These are phyloP conservation scores for Verbascum thapsus DNA, from an alignment of 257 asterid genomes.

Conservation along the genomic window DNA sequence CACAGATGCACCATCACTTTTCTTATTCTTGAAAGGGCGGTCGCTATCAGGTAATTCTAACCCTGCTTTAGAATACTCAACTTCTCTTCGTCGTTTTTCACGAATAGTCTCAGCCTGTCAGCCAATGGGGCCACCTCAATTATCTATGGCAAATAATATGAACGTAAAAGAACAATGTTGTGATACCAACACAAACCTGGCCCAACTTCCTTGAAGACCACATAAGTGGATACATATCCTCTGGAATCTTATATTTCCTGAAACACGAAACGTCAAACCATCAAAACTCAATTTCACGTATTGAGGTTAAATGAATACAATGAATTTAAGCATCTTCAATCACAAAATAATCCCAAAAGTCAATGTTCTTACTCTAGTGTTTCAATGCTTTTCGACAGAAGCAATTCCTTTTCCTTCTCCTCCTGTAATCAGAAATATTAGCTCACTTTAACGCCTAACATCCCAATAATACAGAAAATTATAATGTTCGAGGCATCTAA, in stretches of 20 bases:
- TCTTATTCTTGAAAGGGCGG: constrained; percentile 56
- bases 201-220: constrained; percentile 89
- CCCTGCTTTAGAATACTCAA: constrained; percentile 69
- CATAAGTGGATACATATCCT: constrained; percentile 78
- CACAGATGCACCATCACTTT: constrained; percentile 26
- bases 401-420: constrained; percentile 76
- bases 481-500: not conserved
- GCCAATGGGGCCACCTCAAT: constrained; percentile 9
- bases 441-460: constrained; percentile 20
- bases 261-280: constrained; percentile 28
- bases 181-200: constrained; percentile 55
- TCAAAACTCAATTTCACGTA: constrained; percentile 26
- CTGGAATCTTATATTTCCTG: constrained; percentile 82
- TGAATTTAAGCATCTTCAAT: constrained; percentile 7
- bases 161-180: constrained; percentile 9
- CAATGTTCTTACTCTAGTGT: constrained; percentile 62
- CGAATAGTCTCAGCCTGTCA: constrained; percentile 80
- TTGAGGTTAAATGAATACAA: constrained; percentile 4
- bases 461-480: not conserved
- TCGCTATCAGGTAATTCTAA: constrained; percentile 52
- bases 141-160: constrained; percentile 2
- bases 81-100: constrained; percentile 79
- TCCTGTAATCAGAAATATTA: constrained; percentile 50
- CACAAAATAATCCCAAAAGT: constrained; percentile 2
- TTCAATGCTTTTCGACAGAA: constrained; percentile 66